phyloP scores from a whole-genome alignment of 2,329 filamentous ascomycete species.

The Fusarium ambrosium region DNA sequence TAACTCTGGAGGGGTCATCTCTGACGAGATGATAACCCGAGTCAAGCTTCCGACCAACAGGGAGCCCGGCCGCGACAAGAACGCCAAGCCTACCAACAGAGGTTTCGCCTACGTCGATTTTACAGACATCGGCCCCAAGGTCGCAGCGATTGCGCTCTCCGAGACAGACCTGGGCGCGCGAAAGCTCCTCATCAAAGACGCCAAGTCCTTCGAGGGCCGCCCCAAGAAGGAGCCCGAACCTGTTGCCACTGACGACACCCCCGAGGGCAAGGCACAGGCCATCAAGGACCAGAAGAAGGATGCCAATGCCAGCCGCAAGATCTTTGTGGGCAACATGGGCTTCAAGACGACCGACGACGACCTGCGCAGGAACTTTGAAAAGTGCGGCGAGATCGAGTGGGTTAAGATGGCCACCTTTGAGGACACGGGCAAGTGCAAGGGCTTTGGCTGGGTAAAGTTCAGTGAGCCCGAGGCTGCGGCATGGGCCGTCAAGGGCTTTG shows the following conservation, averaged over 20 bases:
- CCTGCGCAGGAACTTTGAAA: constrained; percentile 83
- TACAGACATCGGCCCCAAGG: constrained; percentile 74
- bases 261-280: constrained; percentile 52
- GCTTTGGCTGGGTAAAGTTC: constrained; percentile 96
- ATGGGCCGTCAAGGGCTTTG: constrained; percentile 80
- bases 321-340: constrained; percentile 92
- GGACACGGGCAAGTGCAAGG: constrained; percentile 97
- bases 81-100: constrained; percentile 72
- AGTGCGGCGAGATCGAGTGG: constrained; percentile 86
- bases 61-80: constrained; percentile 56
- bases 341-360: constrained; percentile 87
- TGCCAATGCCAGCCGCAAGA: constrained; percentile 78
- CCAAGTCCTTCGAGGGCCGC: constrained; percentile 90
- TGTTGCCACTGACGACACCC: constrained; percentile 42
- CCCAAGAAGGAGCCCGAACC: constrained; percentile 73
- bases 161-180: constrained; percentile 84
- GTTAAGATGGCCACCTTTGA: constrained; percentile 95
- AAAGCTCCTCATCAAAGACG: constrained; percentile 91
- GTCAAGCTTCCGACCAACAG: constrained; percentile 81
- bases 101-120: constrained; percentile 99
- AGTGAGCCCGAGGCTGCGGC: constrained; percentile 81
- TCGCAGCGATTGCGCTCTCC: constrained; percentile 86
- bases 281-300: constrained; percentile 53
- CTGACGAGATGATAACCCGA: constrained; percentile 81
- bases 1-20: constrained; percentile 75